Evolutionary conservation across 1,139 yeast species (phyloP).

Genomic region (Hanseniaspora uvarum): DNA sequence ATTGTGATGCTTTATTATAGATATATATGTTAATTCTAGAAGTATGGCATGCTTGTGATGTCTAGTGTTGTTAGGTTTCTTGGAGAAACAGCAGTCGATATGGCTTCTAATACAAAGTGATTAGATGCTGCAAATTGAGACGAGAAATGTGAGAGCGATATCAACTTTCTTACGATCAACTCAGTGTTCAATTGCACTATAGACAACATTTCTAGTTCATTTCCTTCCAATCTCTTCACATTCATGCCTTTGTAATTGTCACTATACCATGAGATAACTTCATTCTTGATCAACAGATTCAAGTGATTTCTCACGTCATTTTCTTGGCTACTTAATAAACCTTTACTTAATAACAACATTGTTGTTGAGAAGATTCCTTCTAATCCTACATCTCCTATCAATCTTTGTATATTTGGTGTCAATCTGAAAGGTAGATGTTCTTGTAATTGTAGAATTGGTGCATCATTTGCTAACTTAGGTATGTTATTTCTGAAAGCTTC

Average conservation of each 20-base stretch:
- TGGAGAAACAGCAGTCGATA: conserved; percentile 93
- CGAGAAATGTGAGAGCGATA: conserved; percentile 69
- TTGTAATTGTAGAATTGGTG: conserved; percentile 86
- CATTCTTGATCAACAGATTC: conserved; percentile 89
- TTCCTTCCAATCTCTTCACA: conserved; percentile 49
- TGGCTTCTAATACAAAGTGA: conserved; percentile 80
- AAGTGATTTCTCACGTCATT: conserved; percentile 79
- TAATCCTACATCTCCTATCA: conserved; percentile 84
- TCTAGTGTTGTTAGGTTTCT: conserved; percentile 88
- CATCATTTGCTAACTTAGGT: conserved; percentile 51
- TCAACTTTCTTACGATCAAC: conserved; percentile 57
- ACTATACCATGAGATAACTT: conserved; percentile 84
- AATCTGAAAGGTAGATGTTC: conserved; percentile 94
- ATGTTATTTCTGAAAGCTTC: conserved; percentile 42
- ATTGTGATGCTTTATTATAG: neutral
- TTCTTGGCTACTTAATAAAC: conserved; percentile 72
- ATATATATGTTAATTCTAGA: conserved; percentile 32
- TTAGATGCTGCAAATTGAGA: conserved; percentile 75
- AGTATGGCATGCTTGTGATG: conserved; percentile 91
- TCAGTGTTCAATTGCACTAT: conserved; percentile 85
- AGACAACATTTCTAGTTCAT: conserved; percentile 71
- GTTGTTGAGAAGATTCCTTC: conserved; percentile 88
- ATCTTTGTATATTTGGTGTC: conserved; percentile 87
- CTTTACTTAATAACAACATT: conserved; percentile 74
- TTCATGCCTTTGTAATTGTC: conserved; percentile 32